Percentiles rank a stretch among this genome's conserved stretches.
phyloP scores from a whole-genome alignment of 371 early-diverging fungal genomes.

The Mortierella sp. region DNA sequence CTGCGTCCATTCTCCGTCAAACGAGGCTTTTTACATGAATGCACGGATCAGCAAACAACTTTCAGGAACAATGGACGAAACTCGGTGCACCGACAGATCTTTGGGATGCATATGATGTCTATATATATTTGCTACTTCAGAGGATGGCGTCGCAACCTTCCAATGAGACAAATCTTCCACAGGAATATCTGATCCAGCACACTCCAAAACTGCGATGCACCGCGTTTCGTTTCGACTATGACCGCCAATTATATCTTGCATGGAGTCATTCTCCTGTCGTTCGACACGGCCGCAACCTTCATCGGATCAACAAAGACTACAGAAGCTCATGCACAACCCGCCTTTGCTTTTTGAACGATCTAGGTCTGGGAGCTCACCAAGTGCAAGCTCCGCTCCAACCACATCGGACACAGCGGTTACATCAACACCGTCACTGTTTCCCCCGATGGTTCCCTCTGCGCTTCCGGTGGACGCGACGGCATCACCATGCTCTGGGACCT shows the following conservation, averaged over 20 bases:
- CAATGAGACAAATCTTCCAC: conserved; percentile 71
- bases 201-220: too few relatives aligned
- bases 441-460: conserved; percentile 99
- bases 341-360: too few relatives aligned
- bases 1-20: too few relatives aligned
- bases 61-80: neutral
- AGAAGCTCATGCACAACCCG: too few relatives aligned
- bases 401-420: conserved; percentile 98
- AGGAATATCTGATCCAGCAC: conserved; percentile 55
- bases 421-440: conserved; percentile 98
- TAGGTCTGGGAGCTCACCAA: conserved; percentile 98
- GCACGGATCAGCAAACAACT: neutral
- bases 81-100: too few relatives aligned
- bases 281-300: too few relatives aligned
- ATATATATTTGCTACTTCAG: conserved; percentile 79
- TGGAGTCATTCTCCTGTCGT: too few relatives aligned
- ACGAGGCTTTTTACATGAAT: neutral
- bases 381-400: conserved; percentile 98
- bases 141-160: conserved; percentile 58
- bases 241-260: too few relatives aligned
- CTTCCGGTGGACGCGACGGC: conserved; percentile 99
- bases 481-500: conserved; percentile 99
- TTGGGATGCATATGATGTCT: too few relatives aligned
- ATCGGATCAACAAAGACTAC: too few relatives aligned
- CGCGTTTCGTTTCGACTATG: too few relatives aligned